Evolutionary conservation across 495 filamentous ascomycete genomes (phyloP), one percentile per base, ranked within the genome.

Genomic region (Lepraria neglecta): DNA sequence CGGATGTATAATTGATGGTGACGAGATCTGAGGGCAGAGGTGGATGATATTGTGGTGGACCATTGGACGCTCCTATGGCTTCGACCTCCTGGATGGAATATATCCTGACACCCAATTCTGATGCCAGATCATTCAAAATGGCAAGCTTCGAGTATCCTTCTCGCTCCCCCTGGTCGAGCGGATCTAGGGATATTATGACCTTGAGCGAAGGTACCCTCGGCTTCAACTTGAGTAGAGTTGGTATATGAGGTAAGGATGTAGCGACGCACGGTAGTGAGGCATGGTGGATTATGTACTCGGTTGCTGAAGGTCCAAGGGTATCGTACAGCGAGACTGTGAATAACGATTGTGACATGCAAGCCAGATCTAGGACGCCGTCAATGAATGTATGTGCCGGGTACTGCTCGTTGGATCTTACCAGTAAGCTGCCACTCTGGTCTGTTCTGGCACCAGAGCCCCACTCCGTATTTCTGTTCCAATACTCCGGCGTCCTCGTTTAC

Each of bases 1-100:
- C 94, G 14, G 90, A 95, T 11, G 94, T 98, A 76, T 98, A 98
- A 76, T 97, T 98, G 75, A 98, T 91, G 38, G 94, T 97, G 59
- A 95, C 79, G 67, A 88, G 80, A 69, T 97, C 91, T 3, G 87
- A 80, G 0, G 88, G 82, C 35, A 73, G 74, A 10, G 94, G 92
- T 35, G 87, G 82, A 47, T 77, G 76, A 55, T 84, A 85, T 70
- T 81, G 77, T 47, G 86, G 81, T 38, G 83, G 80, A 33, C 85
- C 85, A 6, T 84, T 82, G 24, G 81, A 73, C 44, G 78, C 83
- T 19, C 95, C 94, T 14, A 96, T 64, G 48, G 84, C 80, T 74
- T 98, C 95, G 3, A 88, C 83, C 57, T 94, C 83, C 46, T 78
- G 73, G 47, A 97, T 85, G 33, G 84, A 87, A 70, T 89, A 85